Conservation (phyloP, 148 eudicot genomes). For the Cornus kousa region DNA sequence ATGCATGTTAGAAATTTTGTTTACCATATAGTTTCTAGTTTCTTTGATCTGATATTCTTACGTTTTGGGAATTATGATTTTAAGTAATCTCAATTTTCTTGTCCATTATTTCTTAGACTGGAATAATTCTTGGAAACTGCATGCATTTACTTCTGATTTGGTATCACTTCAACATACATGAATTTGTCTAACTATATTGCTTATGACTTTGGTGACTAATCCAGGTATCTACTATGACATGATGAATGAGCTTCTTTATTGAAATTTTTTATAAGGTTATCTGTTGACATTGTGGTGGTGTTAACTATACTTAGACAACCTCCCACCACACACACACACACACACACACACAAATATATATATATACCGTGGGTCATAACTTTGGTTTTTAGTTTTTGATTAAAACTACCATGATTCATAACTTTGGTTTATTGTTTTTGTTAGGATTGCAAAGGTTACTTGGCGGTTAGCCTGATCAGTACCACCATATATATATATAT, state of each 20-base stretch:
- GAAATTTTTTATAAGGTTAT: not conserved
- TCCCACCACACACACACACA: no score
- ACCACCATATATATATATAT: not conserved
- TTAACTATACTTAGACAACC: no score
- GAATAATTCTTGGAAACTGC: conserved; percentile 3
- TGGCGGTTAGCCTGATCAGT: no score
- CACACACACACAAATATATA: no score
- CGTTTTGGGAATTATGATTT: not conserved
- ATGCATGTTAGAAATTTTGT: not conserved
- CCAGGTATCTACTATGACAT: not conserved
- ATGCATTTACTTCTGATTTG: not conserved
- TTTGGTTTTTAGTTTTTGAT: no score
- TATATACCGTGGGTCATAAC: no score
- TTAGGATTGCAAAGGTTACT: no score
- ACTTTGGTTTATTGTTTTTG: not conserved
- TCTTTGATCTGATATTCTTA: no score
- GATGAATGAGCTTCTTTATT: not conserved
- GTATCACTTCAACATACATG: not conserved
- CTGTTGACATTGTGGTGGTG: not conserved
- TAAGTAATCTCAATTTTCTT: not conserved
- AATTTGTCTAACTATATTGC: not conserved
- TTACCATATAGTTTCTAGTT: not conserved
- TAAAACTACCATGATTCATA: not conserved
- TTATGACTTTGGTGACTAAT: not conserved
- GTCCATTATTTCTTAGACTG: not conserved